Evolutionary conservation across 163 green algal genomes (phyloP).

Genomic region (Prototheca cutis): DNA sequence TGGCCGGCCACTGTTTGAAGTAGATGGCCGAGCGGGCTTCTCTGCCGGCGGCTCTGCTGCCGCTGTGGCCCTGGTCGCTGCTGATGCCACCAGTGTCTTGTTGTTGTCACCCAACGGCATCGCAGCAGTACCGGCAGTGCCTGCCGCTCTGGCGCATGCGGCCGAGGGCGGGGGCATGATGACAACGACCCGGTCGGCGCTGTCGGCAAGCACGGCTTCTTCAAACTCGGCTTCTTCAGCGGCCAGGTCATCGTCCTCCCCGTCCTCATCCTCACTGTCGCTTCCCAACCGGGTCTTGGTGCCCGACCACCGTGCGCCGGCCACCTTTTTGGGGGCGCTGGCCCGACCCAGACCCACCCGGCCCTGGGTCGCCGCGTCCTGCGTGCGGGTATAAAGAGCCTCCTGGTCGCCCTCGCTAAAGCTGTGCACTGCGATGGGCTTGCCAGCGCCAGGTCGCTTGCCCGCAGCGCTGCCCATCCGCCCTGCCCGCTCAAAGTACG

Average conservation of each 20-base stretch:
- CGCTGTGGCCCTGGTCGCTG: no score
- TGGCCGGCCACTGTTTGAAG: no score
- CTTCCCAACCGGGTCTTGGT: constrained; percentile 50
- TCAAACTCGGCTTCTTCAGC: not conserved
- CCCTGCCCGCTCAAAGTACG: constrained; percentile 38
- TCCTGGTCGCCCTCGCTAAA: constrained; percentile 74
- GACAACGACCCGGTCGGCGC: constrained; percentile 8
- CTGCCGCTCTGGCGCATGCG: no score
- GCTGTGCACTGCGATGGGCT: constrained; percentile 39
- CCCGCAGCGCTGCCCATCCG: constrained; percentile 17
- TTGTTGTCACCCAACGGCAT: no score
- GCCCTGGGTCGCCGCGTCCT: constrained; percentile 40
- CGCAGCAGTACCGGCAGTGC: no score
- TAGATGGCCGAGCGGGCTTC: no score
- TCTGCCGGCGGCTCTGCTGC: no score
- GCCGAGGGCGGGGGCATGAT: constrained; percentile 4
- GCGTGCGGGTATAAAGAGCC: constrained; percentile 52
- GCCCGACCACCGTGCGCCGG: constrained; percentile 51
- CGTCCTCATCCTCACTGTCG: constrained; percentile 38
- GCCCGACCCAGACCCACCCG: constrained; percentile 56
- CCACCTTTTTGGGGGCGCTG: constrained; percentile 59
- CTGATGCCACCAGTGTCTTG: no score
- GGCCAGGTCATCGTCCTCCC: constrained; percentile 14
- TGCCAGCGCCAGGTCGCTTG: not conserved
- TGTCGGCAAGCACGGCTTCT: constrained; percentile 2